phyloP scores from a whole-genome alignment of 106 monocot genomes.

The Dendrobium nobile region DNA sequence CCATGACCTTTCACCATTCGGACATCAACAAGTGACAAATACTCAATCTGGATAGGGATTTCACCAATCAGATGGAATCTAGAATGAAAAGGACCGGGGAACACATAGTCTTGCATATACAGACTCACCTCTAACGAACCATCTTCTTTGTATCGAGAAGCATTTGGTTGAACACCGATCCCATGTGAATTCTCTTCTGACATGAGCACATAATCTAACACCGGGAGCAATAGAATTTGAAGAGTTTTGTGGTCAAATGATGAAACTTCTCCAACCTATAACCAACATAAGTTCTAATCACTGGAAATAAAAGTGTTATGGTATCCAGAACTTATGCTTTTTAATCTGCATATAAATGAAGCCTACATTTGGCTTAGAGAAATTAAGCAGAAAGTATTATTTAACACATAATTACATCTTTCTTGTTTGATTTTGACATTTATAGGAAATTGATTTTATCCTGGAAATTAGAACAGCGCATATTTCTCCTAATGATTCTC shows the following conservation, averaged over 20 bases:
- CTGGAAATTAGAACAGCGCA: no score
- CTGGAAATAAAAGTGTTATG: no score
- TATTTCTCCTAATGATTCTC: no score
- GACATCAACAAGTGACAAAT: constrained; percentile 65
- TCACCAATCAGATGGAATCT: not conserved
- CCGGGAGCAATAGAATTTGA: constrained; percentile 41
- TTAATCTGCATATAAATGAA: not conserved
- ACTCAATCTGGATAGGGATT: constrained; percentile 49
- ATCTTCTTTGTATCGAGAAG: constrained; percentile 70
- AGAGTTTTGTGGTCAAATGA: constrained; percentile 45
- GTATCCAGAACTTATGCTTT: not conserved
- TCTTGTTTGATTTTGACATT: no score
- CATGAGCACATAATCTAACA: constrained; percentile 50
- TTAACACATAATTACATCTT: no score
- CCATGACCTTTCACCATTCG: constrained; percentile 43
- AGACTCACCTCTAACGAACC: constrained; percentile 73
- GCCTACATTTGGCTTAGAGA: no score
- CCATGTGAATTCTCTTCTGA: constrained; percentile 15
- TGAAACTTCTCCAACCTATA: constrained; percentile 73
- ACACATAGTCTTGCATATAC: not conserved
- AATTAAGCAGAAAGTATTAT: no score
- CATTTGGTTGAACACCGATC: constrained; percentile 10
- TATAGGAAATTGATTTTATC: no score
- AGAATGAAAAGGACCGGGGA: not conserved
- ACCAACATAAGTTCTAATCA: not conserved